Percentiles rank a stretch among this genome's conserved stretches.
These are phyloP conservation scores for Camelina sativa DNA, from an alignment of 345 rosid species.

Conservation along the genomic window DNA sequence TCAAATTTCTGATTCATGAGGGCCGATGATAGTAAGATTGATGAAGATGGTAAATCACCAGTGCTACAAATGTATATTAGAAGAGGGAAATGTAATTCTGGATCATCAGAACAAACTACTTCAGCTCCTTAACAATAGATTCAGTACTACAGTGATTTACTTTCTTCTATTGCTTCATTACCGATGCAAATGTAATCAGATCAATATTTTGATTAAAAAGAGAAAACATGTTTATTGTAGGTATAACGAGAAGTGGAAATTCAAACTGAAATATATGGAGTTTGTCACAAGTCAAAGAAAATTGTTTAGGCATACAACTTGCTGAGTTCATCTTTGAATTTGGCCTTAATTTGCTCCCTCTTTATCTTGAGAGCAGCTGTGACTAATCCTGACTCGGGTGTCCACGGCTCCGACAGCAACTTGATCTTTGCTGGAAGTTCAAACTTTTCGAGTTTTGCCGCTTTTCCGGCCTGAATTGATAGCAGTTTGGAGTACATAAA, in stretches of 20 bases:
- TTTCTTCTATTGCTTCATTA: not conserved
- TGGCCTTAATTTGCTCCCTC: slow-evolving; percentile 49
- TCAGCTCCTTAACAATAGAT: not conserved
- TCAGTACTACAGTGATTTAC: not conserved
- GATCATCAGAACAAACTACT: not conserved
- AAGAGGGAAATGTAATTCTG: not conserved
- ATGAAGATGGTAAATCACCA: not conserved
- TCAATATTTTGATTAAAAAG: not conserved
- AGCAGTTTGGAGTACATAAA: slow-evolving; percentile 1
- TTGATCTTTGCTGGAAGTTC: slow-evolving; percentile 81
- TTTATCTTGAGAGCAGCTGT: slow-evolving; percentile 51
- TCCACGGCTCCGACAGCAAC: slow-evolving; percentile 77
- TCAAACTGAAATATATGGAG: slow-evolving; percentile 23
- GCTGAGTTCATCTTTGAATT: slow-evolving; percentile 69
- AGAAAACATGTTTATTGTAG: not conserved
- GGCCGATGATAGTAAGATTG: not conserved
- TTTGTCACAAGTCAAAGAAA: not conserved
- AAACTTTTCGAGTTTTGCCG: slow-evolving; percentile 69
- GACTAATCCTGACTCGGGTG: slow-evolving; percentile 79
- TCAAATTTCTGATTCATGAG: slow-evolving; percentile 13
- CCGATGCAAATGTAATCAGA: not conserved
- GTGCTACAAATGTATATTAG: not conserved
- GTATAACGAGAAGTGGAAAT: slow-evolving; percentile 24
- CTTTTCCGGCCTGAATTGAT: slow-evolving; percentile 65
- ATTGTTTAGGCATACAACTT: slow-evolving; percentile 56